Evolutionary conservation across 2,329 filamentous ascomycete genomes (phyloP), one percentile per base, ranked within the genome.

Genomic region (Septoria linicola): DNA sequence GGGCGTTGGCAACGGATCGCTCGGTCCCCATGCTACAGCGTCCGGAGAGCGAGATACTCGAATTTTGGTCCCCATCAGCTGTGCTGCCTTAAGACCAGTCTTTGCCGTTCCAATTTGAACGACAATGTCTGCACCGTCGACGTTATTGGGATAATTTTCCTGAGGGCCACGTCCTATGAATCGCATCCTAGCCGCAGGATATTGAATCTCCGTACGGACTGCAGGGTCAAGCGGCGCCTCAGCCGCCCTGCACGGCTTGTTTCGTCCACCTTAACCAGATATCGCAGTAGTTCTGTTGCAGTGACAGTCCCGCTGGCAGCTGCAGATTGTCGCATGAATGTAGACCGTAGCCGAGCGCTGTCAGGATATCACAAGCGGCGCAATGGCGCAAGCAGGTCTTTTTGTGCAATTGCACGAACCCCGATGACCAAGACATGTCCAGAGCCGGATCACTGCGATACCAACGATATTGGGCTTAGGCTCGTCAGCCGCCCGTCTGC

Each of bases 21-120:
- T 25, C 21, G 21, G 34, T 30, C 43, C 39, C 16, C 30, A 20
- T 11, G 41, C 25, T 17, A 35, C 19, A n/a, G 44, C 37, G 16
- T 47, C 41, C 19, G 40, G 51, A 36, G 17, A 40, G 19, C 40
- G 45, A 30, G 32, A 41, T 20, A 49, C 25, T 23, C 49, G 35
- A 21, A 54, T 44, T 16, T 50, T 49, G 41, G 43, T 42, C 31
- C 53, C 50, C 16, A 54, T 37, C 25, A 61, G 42, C 41, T 55
- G 54, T 30, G 58, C 47, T 3, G 59, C 55, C 47, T 55, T 60
- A 42, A 57, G 41, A 13, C 53, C 55, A 13, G 59, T 54, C 16
- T 50, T 43, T 41, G 31, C 40, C 41, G 57, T 41, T 13, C 55
- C 55, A 35, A 52, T 52, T 23, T 57, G 58, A 14, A 59, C 36